Evolutionary conservation across 1,284 basidiomycete genomes (phyloP).

Genomic region (Marasmius oreades): DNA sequence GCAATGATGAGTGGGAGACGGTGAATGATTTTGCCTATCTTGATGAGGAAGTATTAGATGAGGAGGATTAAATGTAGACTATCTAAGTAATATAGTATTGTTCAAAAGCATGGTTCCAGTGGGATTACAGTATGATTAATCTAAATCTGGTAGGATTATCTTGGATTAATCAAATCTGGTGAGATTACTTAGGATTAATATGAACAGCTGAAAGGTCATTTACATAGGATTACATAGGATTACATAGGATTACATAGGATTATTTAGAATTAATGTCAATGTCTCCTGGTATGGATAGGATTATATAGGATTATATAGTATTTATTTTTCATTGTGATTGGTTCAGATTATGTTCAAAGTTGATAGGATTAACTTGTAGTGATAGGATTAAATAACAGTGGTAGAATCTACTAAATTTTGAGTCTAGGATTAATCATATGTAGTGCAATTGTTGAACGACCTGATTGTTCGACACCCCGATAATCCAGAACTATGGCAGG

Average conservation of each 20-base stretch:
- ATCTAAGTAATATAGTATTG: neutral
- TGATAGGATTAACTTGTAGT: too few species aligned
- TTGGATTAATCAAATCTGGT: neutral
- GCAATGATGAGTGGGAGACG: neutral
- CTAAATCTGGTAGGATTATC: neutral
- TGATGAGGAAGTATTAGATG: neutral
- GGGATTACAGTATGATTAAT: neutral
- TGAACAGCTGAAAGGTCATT: neutral
- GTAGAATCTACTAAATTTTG: too few species aligned
- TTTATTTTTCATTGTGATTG: too few species aligned
- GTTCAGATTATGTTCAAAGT: too few species aligned
- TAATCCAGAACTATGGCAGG: conserved; percentile 28
- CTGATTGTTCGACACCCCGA: conserved; percentile 31
- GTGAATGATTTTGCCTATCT: neutral
- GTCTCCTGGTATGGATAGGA: neutral
- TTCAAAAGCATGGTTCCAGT: neutral
- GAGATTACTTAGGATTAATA: neutral
- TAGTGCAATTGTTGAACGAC: conserved; percentile 22
- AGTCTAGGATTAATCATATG: too few species aligned
- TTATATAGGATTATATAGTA: neutral
- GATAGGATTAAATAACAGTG: too few species aligned
- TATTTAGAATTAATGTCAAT: neutral
- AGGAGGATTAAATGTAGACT: neutral
- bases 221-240: neutral
- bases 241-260: neutral